Evolutionary conservation across 495 filamentous ascomycete species (phyloP).

Genomic region (Alectoria sarmentosa): DNA sequence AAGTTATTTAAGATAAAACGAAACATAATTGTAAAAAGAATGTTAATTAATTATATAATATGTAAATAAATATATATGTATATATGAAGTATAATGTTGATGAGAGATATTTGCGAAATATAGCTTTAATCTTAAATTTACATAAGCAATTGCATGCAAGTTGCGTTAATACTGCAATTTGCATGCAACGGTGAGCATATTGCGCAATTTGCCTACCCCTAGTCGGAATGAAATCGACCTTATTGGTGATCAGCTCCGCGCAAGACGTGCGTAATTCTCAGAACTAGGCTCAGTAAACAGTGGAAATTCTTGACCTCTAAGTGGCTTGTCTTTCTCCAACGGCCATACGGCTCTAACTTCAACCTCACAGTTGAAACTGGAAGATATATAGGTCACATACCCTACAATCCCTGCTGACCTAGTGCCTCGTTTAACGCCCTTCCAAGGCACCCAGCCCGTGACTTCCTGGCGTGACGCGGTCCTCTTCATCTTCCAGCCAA

Average conservation of each 20-base stretch:
- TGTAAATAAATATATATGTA: no score
- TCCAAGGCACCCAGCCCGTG: constrained; percentile 10
- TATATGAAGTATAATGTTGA: no score
- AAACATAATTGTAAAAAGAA: no score
- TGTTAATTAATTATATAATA: no score
- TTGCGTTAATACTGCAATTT: no score
- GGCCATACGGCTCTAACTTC: not conserved
- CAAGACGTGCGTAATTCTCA: not conserved
- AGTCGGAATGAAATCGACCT: not conserved
- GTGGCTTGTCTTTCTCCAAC: not conserved
- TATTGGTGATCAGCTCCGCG: not conserved
- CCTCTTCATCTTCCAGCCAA: not conserved
- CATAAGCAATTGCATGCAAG: no score
- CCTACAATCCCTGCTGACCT: not conserved
- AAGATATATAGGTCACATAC: not conserved
- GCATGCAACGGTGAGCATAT: no score
- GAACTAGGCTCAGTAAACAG: not conserved
- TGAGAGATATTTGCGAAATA: no score
- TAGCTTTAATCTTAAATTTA: no score
- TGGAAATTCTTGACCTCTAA: not conserved
- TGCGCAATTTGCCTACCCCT: no score
- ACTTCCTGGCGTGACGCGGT: constrained; percentile 13
- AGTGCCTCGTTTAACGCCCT: not conserved
- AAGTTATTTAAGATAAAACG: no score
- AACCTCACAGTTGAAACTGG: not conserved